Percentiles rank a stretch among this genome's conserved stretches.
Conservation (phyloP, 2,329 filamentous ascomycete species). For the Penicillium sp. region DNA sequence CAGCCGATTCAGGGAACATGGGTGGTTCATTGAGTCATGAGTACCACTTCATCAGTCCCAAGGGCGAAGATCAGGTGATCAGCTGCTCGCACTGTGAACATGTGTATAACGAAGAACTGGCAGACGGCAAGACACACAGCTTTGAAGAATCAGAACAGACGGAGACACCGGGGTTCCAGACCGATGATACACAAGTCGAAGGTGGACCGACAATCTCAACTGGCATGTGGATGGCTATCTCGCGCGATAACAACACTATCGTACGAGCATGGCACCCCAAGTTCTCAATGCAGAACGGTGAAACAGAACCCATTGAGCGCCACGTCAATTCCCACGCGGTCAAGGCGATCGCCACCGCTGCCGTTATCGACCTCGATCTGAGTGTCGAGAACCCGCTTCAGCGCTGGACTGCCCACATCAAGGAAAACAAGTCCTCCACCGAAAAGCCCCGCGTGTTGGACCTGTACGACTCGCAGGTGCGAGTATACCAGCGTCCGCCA, state of each 20-base stretch:
- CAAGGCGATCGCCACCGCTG: slow-evolving; percentile 50
- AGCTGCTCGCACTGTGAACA: slow-evolving; percentile 70
- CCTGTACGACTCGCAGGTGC: slow-evolving; percentile 42
- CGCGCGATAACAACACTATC: slow-evolving; percentile 60
- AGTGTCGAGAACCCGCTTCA: slow-evolving; percentile 59
- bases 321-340: slow-evolving; percentile 60
- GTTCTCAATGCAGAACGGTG: slow-evolving; percentile 36
- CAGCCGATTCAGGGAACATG: slow-evolving; percentile 94
- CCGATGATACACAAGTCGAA: slow-evolving; percentile 19
- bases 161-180: slow-evolving; percentile 24
- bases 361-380: slow-evolving; percentile 66
- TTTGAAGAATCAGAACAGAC: slow-evolving; percentile 6
- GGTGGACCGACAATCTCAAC: slow-evolving; percentile 34
- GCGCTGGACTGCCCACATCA: slow-evolving; percentile 50
- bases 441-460: slow-evolving; percentile 37
- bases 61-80: slow-evolving; percentile 82
- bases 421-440: slow-evolving; percentile 22
- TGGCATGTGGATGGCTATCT: slow-evolving; percentile 41
- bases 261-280: slow-evolving; percentile 66
- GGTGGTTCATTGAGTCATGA: slow-evolving; percentile 91
- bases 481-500: slow-evolving; percentile 40
- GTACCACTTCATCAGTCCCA: slow-evolving; percentile 75
- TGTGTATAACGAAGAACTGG: slow-evolving; percentile 85
- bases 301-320: slow-evolving; percentile 33
- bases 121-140: slow-evolving; percentile 42